These are phyloP conservation scores for Anthracocystis setariae DNA, from an alignment of 1,284 basidiomycete species.

Conservation along the genomic window DNA sequence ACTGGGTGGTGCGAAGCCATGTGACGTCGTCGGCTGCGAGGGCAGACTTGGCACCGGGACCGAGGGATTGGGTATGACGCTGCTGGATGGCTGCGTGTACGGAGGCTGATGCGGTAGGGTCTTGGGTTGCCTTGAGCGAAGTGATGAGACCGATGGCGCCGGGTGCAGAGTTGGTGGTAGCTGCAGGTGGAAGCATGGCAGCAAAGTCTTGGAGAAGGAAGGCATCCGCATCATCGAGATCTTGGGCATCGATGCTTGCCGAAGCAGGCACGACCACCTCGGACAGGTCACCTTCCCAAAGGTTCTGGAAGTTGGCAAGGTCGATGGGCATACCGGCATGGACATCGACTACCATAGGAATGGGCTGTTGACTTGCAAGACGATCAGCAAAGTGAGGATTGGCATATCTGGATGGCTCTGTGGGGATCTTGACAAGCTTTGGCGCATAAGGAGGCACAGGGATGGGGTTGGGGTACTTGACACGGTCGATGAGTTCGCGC, in stretches of 20 bases:
- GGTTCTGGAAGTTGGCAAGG: constrained; percentile 57
- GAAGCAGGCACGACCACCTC: constrained; percentile 30
- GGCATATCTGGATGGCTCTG: constrained; percentile 57
- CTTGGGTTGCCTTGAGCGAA: constrained; percentile 34
- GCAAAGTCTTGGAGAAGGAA: constrained; percentile 62
- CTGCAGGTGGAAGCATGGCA: constrained; percentile 29
- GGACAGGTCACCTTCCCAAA: constrained; percentile 58
- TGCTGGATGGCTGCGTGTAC: constrained; percentile 45
- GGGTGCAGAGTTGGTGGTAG: constrained; percentile 19
- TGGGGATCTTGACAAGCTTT: constrained; percentile 59
- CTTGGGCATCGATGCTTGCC: constrained; percentile 24
- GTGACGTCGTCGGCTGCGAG: constrained; percentile 59
- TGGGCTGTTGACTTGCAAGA: constrained; percentile 56
- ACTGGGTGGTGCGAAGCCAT: constrained; percentile 66
- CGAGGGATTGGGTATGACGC: constrained; percentile 43
- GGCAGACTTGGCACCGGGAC: constrained; percentile 41
- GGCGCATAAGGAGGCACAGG: constrained; percentile 66
- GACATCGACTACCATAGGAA: constrained; percentile 63
- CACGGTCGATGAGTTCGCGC: constrained; percentile 65
- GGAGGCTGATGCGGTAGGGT: constrained; percentile 27
- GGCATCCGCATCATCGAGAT: constrained; percentile 60
- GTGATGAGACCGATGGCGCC: constrained; percentile 41
- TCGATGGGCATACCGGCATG: constrained; percentile 66
- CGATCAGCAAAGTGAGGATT: constrained; percentile 61
- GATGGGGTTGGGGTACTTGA: constrained; percentile 66